Evolutionary conservation across 768 basidiomycete genomes (phyloP).

Genomic region (Fistulinella prunicolor): DNA sequence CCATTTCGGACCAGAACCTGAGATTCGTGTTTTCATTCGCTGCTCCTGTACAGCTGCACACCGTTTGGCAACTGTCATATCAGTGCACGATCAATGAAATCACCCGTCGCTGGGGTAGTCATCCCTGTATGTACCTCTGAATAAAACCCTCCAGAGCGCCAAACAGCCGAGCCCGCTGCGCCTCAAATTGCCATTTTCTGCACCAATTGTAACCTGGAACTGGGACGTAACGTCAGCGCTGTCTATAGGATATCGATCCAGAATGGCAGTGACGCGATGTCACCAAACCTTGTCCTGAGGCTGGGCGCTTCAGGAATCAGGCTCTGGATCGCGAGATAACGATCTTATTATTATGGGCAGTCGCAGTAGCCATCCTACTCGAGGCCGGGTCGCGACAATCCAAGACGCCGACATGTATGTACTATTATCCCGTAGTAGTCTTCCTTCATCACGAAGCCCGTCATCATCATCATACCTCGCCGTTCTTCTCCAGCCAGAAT

Average conservation of each 20-base stretch:
- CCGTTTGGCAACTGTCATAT: constrained; percentile 14
- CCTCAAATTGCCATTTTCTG: constrained; percentile 2
- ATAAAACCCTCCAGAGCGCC: background rate
- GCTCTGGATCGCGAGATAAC: constrained; percentile 33
- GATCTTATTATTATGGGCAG: constrained; percentile 13
- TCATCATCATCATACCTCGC: constrained; percentile 10
- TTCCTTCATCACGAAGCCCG: constrained; percentile 21
- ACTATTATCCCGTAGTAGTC: constrained; percentile 1
- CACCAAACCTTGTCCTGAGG: constrained; percentile 14
- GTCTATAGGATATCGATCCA: constrained; percentile 1
- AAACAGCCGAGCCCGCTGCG: constrained; percentile 1
- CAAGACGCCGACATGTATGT: constrained; percentile 17
- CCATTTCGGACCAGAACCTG: constrained; percentile 27
- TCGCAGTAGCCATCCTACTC: constrained; percentile 5
- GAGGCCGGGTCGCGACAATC: constrained; percentile 20
- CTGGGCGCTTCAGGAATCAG: constrained; percentile 8
- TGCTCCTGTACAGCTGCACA: background rate
- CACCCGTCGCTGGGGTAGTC: constrained; percentile 12
- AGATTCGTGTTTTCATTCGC: constrained; percentile 21
- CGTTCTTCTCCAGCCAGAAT: constrained; percentile 15
- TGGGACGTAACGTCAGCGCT: constrained; percentile 5
- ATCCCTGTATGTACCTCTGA: background rate
- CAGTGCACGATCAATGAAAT: constrained; percentile 29
- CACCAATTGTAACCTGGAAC: background rate
- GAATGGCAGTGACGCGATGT: constrained; percentile 28